Conservation (phyloP, 805 yeast species). For the Ogataea methylovora region DNA sequence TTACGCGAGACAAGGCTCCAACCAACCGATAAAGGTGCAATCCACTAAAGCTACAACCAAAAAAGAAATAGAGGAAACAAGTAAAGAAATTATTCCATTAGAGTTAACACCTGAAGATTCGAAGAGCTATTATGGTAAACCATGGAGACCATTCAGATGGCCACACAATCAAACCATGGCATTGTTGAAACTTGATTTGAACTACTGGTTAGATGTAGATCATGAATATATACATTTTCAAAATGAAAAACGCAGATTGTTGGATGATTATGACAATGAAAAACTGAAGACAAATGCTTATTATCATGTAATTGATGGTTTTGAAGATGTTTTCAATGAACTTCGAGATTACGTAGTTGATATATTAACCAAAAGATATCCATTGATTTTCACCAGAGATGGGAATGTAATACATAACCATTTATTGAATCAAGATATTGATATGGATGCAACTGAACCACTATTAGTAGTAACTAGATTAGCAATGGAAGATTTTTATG, state of each 20-base stretch:
- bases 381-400: constrained; percentile 29
- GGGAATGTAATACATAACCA: constrained; percentile 33
- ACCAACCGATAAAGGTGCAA: no score
- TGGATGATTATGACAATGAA: constrained; percentile 29
- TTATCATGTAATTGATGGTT: constrained; percentile 29
- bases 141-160: constrained; percentile 48
- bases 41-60: background rate
- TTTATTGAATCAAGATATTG: constrained; percentile 34
- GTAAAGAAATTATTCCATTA: constrained; percentile 12
- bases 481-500: constrained; percentile 44
- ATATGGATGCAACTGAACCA: constrained; percentile 38
- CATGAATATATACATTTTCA: constrained; percentile 36
- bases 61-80: constrained; percentile 3
- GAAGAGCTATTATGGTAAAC: constrained; percentile 26
- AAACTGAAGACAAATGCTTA: constrained; percentile 27
- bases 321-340: constrained; percentile 32
- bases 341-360: constrained; percentile 33
- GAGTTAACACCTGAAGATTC: constrained; percentile 12
- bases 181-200: constrained; percentile 38
- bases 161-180: constrained; percentile 51
- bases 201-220: constrained; percentile 45
- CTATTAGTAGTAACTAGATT: constrained; percentile 35
- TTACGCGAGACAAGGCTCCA: no score
- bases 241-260: constrained; percentile 31
- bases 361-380: constrained; percentile 37